These are phyloP conservation scores for Alternaria novae-zelandiae DNA, from an alignment of 2,329 filamentous ascomycete species.

Conservation along the genomic window DNA sequence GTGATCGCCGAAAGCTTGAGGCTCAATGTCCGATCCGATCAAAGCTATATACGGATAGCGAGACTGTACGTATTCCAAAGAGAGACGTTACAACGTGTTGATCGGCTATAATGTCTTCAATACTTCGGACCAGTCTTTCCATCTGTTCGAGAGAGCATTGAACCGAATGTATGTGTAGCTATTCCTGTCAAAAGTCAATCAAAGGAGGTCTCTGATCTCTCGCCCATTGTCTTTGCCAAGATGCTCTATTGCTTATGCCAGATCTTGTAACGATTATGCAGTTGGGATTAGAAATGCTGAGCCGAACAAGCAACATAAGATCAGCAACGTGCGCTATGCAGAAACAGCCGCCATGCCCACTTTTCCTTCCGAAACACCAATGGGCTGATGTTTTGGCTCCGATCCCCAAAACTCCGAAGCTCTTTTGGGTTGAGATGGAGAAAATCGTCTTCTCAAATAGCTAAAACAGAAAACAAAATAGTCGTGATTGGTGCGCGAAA, in stretches of 20 bases:
- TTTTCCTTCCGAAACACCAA: background rate
- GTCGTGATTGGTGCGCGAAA: background rate
- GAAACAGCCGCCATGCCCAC: background rate
- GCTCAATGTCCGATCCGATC: background rate
- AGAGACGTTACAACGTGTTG: background rate
- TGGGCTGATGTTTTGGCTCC: background rate
- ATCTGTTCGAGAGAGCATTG: background rate
- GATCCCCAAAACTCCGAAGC: background rate
- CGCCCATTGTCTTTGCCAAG: background rate
- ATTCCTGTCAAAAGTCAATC: background rate
- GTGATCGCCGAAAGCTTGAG: background rate
- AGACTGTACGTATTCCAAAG: background rate
- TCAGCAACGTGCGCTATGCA: background rate
- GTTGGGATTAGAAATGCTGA: background rate
- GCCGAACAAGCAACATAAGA: background rate
- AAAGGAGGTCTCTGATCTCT: background rate
- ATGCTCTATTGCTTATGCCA: background rate
- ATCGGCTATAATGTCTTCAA: background rate
- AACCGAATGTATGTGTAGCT: background rate
- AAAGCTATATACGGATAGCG: background rate
- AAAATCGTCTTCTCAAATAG: background rate
- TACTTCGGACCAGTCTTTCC: background rate
- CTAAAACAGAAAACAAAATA: slow-evolving; percentile 2
- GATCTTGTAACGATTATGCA: background rate
- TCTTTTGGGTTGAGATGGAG: background rate